Evolutionary conservation across 1,284 basidiomycete species (phyloP).

Genomic region (Ganoderma lucidum): DNA sequence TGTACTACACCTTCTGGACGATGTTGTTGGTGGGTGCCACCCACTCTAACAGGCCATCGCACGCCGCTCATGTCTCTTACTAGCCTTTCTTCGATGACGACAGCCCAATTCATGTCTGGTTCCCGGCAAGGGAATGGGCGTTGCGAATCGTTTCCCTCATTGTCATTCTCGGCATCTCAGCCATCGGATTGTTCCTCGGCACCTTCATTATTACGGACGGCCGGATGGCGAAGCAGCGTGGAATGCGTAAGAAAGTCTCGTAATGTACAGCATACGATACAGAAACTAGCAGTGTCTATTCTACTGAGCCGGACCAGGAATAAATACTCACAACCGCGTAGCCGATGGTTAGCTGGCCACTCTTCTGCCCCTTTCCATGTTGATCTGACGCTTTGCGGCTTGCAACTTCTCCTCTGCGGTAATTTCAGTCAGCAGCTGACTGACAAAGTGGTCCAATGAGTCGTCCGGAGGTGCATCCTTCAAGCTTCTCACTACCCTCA

Average conservation of each 20-base stretch:
- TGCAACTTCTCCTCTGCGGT: slow-evolving; percentile 70
- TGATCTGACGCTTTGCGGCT: slow-evolving; percentile 50
- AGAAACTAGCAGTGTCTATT: neutral
- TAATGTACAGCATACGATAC: slow-evolving; percentile 1
- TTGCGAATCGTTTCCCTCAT: slow-evolving; percentile 86
- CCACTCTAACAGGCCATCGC: neutral
- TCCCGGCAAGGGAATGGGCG: slow-evolving; percentile 92
- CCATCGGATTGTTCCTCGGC: slow-evolving; percentile 82
- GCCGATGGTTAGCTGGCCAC: slow-evolving; percentile 27
- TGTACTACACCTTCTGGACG: slow-evolving; percentile 93
- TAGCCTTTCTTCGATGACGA: slow-evolving; percentile 87
- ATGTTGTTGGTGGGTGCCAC: slow-evolving; percentile 75
- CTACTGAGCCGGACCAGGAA: neutral
- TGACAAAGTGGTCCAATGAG: slow-evolving; percentile 52
- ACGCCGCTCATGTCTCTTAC: neutral
- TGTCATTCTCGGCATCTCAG: slow-evolving; percentile 80
- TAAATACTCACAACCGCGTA: neutral
- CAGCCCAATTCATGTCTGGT: slow-evolving; percentile 78
- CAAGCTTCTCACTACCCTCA: slow-evolving; percentile 57
- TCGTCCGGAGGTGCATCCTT: slow-evolving; percentile 57
- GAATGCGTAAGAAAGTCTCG: neutral
- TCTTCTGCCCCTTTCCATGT: slow-evolving; percentile 36
- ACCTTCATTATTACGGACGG: slow-evolving; percentile 57
- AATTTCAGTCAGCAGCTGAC: slow-evolving; percentile 64
- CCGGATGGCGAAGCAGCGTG: neutral